These are phyloP conservation scores for Millerago galiae DNA, from an alignment of 805 yeast genomes.

Conservation along the genomic window DNA sequence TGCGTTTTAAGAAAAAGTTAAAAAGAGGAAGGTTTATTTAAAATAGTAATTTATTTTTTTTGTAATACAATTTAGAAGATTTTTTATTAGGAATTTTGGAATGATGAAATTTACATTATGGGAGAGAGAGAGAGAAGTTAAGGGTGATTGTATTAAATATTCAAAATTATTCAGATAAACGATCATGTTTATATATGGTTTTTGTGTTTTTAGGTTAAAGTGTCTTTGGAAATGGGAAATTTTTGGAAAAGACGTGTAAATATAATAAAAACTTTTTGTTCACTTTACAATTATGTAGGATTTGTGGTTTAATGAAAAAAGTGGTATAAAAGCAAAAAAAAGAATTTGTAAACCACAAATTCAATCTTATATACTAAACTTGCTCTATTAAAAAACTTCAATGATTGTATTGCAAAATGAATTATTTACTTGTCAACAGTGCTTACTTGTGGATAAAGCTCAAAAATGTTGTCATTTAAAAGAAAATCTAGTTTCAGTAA, in stretches of 20 bases:
- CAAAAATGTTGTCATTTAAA: constrained; percentile 7
- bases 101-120: no score
- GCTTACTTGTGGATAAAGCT: constrained; percentile 1
- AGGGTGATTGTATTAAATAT: not conserved
- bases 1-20: not conserved
- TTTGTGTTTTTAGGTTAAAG: constrained; percentile 3
- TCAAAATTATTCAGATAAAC: not conserved
- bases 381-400: not conserved
- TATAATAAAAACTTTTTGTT: not conserved
- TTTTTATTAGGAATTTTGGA: no score
- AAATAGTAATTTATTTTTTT: no score
- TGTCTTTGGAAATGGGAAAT: constrained; percentile 5
- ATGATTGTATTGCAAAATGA: constrained; percentile 11
- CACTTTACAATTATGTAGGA: no score
- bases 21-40: not conserved
- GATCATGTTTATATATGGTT: not conserved
- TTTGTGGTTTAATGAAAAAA: not conserved
- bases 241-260: constrained; percentile 2
- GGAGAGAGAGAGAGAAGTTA: not conserved
- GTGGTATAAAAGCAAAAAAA: no score
- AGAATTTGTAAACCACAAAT: no score
- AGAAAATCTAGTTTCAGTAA: not conserved
- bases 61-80: no score
- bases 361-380: not conserved
- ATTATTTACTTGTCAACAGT: constrained; percentile 7